phyloP scores from a whole-genome alignment of 1,284 basidiomycete species.

The Naganishia liquefaciens region DNA sequence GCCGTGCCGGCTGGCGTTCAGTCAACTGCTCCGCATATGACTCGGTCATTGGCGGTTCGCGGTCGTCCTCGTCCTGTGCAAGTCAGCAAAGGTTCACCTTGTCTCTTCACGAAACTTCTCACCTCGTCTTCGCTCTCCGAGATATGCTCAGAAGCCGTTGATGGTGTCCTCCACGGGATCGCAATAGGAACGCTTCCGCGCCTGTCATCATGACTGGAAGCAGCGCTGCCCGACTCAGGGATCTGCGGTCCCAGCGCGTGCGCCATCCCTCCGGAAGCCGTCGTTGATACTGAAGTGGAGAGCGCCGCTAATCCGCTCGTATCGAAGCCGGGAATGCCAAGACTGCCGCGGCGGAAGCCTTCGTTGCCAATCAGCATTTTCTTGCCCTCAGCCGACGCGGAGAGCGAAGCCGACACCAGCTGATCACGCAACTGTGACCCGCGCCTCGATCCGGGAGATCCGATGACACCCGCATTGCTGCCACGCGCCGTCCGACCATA shows the following conservation, averaged over 20 bases:
- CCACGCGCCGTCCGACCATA: slow-evolving; percentile 29
- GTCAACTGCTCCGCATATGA: slow-evolving; percentile 12
- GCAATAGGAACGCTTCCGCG: slow-evolving; percentile 47
- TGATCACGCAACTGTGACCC: slow-evolving; percentile 19
- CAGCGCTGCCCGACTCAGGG: not conserved
- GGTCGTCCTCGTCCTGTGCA: slow-evolving; percentile 6
- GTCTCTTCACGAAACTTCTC: slow-evolving; percentile 2
- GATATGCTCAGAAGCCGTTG: slow-evolving; percentile 33
- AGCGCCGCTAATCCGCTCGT: slow-evolving; percentile 11
- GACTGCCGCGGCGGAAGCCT: slow-evolving; percentile 30
- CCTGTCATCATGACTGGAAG: slow-evolving; percentile 32
- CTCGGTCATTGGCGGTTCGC: slow-evolving; percentile 11
- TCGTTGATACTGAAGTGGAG: slow-evolving; percentile 16
- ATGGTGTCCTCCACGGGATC: slow-evolving; percentile 38
- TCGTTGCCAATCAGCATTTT: slow-evolving; percentile 27
- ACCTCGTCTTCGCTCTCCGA: slow-evolving; percentile 39
- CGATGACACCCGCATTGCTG: slow-evolving; percentile 2
- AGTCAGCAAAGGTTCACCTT: not conserved
- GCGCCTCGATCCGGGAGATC: slow-evolving; percentile 14
- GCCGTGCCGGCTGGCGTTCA: not conserved
- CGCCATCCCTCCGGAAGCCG: slow-evolving; percentile 6
- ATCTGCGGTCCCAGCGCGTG: slow-evolving; percentile 30
- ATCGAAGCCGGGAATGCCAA: slow-evolving; percentile 27
- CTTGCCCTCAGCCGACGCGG: slow-evolving; percentile 16
- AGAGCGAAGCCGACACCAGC: slow-evolving; percentile 13